Percentiles rank a stretch among this genome's conserved stretches.
Evolutionary conservation across 371 early-diverging fungal species (phyloP).

Genomic region (Mucor ambiguus): DNA sequence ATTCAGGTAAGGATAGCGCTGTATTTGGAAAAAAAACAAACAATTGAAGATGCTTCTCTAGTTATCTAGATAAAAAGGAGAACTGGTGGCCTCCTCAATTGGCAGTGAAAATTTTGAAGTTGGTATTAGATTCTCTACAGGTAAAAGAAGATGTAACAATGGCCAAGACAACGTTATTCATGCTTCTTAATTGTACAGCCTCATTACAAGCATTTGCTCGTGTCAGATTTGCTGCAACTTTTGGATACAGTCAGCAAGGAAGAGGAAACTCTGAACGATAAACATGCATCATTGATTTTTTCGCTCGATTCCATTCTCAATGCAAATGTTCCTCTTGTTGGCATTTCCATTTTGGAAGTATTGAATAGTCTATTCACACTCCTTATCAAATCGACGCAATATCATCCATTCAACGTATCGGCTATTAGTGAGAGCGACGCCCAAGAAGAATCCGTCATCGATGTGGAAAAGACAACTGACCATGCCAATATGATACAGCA

Average conservation of each 20-base stretch:
- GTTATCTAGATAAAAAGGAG: conserved; percentile 59
- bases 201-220: conserved; percentile 69
- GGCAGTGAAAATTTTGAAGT: conserved; percentile 54
- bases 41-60: conserved; percentile 1
- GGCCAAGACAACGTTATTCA: not conserved
- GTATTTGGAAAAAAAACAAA: not conserved
- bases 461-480: conserved; percentile 12
- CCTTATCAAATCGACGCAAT: conserved; percentile 54
- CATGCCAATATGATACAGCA: conserved; percentile 50
- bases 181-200: conserved; percentile 34
- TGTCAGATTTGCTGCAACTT: conserved; percentile 64
- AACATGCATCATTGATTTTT: conserved; percentile 59
- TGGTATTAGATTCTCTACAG: conserved; percentile 60
- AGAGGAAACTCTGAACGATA: conserved; percentile 34
- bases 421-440: conserved; percentile 11
- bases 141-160: conserved; percentile 18
- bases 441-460: not conserved
- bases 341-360: conserved; percentile 84
- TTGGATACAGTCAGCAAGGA: conserved; percentile 36
- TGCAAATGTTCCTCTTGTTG: conserved; percentile 61
- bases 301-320: conserved; percentile 61
- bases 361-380: conserved; percentile 71
- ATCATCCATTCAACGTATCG: conserved; percentile 19
- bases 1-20: conserved; percentile 29
- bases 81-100: conserved; percentile 62